Conservation (phyloP, 2,329 filamentous ascomycete genomes). For the Fusarium xylarioides region DNA sequence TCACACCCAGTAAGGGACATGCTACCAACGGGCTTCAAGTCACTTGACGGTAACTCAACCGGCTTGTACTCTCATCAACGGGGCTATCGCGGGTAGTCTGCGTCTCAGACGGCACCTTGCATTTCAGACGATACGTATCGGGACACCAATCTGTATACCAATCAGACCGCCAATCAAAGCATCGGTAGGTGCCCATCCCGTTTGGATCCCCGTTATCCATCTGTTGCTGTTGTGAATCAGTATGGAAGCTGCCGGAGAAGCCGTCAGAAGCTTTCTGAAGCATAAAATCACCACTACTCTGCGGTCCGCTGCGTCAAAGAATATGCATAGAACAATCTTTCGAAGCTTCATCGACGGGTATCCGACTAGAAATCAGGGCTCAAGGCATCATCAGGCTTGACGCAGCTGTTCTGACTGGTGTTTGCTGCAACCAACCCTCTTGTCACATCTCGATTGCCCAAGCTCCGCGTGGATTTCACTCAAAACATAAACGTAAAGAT, state of each 20-base stretch:
- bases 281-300: conserved; percentile 35
- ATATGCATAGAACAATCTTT: conserved; percentile 36
- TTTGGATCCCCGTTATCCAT: conserved; percentile 34
- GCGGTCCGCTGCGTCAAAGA: conserved; percentile 28
- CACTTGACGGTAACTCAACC: conserved; percentile 39
- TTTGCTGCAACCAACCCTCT: conserved; percentile 25
- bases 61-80: conserved; percentile 38
- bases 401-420: conserved; percentile 24
- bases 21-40: conserved; percentile 38
- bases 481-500: conserved; percentile 21
- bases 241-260: conserved; percentile 31
- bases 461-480: conserved; percentile 17
- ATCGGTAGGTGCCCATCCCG: conserved; percentile 21
- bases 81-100: conserved; percentile 39
- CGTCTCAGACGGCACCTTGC: conserved; percentile 45
- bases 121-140: conserved; percentile 41
- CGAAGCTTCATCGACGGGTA: conserved; percentile 32
- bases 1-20: conserved; percentile 38
- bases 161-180: conserved; percentile 33
- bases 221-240: conserved; percentile 29
- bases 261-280: conserved; percentile 21
- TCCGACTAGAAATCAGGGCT: conserved; percentile 27
- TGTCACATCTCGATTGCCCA: conserved; percentile 37
- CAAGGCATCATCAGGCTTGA: conserved; percentile 16
- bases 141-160: conserved; percentile 31